A percentile compares a stretch with the other conserved stretches of the same genome.
Conservation (phyloP, 345 rosid species). For the Dipteronia dyeriana region DNA sequence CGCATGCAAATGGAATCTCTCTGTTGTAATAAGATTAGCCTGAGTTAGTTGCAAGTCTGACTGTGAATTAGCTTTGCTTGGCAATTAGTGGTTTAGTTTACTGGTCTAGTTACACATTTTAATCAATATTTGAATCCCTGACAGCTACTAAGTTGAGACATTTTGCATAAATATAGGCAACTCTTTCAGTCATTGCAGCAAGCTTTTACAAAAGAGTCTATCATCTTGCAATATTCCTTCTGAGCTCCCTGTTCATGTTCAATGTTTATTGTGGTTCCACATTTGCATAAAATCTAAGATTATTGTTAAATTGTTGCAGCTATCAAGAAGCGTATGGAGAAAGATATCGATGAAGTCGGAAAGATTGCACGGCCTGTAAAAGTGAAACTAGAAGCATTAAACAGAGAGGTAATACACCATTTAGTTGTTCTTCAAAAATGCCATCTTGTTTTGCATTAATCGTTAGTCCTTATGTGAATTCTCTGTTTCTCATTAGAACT, state of each 20-base stretch:
- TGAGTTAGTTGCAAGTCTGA: neutral
- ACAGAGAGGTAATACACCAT: constrained; percentile 58
- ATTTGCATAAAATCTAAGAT: neutral
- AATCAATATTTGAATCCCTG: neutral
- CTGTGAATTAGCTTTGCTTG: constrained; percentile 5
- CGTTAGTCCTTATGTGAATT: constrained; percentile 9
- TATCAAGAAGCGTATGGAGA: constrained; percentile 89
- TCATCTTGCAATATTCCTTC: neutral
- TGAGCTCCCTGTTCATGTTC: neutral
- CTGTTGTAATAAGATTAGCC: neutral
- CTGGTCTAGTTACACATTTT: neutral
- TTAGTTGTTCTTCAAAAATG: neutral
- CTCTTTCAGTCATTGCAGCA: neutral
- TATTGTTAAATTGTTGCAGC: constrained; percentile 38
- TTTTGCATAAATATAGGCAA: neutral
- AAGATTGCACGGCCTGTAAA: constrained; percentile 74
- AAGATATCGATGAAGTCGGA: constrained; percentile 93
- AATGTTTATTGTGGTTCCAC: neutral
- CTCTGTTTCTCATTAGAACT: constrained; percentile 48
- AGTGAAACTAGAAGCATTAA: constrained; percentile 71
- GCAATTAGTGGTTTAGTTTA: neutral
- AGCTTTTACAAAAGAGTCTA: constrained; percentile 7
- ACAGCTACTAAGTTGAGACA: neutral
- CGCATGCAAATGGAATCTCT: neutral
- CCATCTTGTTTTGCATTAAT: constrained; percentile 1